A percentile compares a stretch with the other conserved stretches of the same genome.
These are phyloP conservation scores for Talaromyces sp. DNA, from an alignment of 2,329 filamentous ascomycete genomes.

Conservation along the genomic window DNA sequence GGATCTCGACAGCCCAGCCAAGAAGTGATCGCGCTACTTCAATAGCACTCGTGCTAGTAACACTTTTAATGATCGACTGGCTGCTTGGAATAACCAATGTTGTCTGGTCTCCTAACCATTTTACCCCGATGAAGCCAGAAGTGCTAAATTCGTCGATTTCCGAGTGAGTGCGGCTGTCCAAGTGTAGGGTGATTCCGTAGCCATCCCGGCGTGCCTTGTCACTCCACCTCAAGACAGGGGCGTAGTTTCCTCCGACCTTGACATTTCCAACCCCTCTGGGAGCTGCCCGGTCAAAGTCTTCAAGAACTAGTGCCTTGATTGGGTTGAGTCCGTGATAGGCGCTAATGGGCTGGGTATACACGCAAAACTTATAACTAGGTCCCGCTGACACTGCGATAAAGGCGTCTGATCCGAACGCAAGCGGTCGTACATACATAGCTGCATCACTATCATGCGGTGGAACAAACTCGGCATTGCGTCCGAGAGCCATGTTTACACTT, in stretches of 20 bases:
- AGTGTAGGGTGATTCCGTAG: slow-evolving; percentile 27
- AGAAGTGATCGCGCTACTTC: slow-evolving; percentile 19
- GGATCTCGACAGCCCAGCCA: slow-evolving; percentile 28
- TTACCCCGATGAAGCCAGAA: slow-evolving; percentile 28
- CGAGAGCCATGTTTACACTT: background rate
- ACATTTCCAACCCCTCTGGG: slow-evolving; percentile 26
- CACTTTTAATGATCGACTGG: slow-evolving; percentile 22
- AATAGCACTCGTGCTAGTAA: slow-evolving; percentile 22
- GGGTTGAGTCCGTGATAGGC: slow-evolving; percentile 2
- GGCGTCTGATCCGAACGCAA: slow-evolving; percentile 24
- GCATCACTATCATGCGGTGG: slow-evolving; percentile 17
- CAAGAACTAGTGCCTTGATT: slow-evolving; percentile 22
- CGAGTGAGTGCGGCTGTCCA: slow-evolving; percentile 25
- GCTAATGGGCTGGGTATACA: slow-evolving; percentile 21
- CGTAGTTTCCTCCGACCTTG: slow-evolving; percentile 35
- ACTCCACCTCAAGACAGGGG: slow-evolving; percentile 27
- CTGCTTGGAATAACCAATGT: slow-evolving; percentile 26
- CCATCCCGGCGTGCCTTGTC: slow-evolving; percentile 25
- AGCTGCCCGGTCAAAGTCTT: slow-evolving; percentile 31
- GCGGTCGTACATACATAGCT: slow-evolving; percentile 30
- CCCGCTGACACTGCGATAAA: slow-evolving; percentile 20
- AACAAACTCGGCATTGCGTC: slow-evolving; percentile 4
- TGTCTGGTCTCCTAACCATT: slow-evolving; percentile 12
- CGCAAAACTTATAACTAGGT: slow-evolving; percentile 22
- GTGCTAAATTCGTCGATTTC: slow-evolving; percentile 33